A percentile compares a stretch with the other conserved stretches of the same genome.
phyloP scores from a whole-genome alignment of 306 rosid species.

The Malus sylvestris region DNA sequence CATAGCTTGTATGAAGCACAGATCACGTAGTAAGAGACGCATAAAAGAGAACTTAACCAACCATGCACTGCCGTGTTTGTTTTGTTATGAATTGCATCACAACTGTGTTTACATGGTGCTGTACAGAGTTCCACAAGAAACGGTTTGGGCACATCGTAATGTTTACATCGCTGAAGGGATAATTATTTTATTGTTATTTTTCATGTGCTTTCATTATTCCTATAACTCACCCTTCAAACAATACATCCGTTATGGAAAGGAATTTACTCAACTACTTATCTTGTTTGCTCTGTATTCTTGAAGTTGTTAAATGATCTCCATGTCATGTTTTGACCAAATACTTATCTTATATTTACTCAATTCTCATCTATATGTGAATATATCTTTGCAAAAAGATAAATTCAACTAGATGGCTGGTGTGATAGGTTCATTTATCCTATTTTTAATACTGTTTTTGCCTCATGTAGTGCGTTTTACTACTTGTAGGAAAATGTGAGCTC shows the following conservation, averaged over 20 bases:
- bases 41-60: background rate
- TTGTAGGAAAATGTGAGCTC: constrained; percentile 82
- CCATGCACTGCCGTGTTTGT: background rate
- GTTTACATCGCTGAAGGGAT: background rate
- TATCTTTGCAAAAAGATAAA: background rate
- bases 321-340: background rate
- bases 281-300: background rate
- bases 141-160: background rate
- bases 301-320: background rate
- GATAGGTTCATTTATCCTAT: background rate
- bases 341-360: background rate
- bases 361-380: background rate
- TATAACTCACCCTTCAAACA: background rate
- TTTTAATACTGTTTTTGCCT: constrained; percentile 2
- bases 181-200: background rate
- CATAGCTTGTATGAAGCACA: background rate
- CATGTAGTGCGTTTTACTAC: constrained; percentile 16
- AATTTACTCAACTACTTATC: background rate
- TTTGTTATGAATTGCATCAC: background rate
- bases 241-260: background rate
- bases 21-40: background rate
- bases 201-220: background rate
- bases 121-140: background rate
- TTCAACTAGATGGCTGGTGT: background rate
- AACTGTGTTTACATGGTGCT: background rate